Evolutionary conservation across 192 early-diverging fungal genomes (phyloP), one percentile per base, ranked within the genome.

Genomic region (Coemansia sp.): DNA sequence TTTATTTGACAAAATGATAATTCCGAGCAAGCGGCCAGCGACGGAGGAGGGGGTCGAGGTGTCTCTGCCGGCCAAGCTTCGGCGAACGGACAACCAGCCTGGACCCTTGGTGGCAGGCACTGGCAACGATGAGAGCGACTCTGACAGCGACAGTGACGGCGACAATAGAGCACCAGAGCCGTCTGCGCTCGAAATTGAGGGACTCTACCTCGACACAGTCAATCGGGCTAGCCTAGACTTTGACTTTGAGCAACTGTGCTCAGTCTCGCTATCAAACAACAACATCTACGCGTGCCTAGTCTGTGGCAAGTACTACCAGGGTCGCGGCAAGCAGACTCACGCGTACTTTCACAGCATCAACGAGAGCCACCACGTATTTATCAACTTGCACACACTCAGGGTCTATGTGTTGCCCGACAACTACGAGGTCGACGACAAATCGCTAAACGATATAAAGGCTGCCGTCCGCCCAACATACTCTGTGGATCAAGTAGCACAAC

Each of bases 211-310:
- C 36, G 94, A 95, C 71, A 92, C 94, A 3, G 89, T 98, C 60
- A 89, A 94, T 66, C 85, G 96, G 10, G 81, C 88, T 63, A 87
- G 87, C 79, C 85, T 99, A 32, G 97, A 99, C 82, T 99, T 99
- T 88, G 97, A 99, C 73, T 99, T 99, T 80, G 97, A 99, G 74
- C 94, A 97, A 62, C 88, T 97, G 20, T 99, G 97, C 80, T 95
- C 93, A 3, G 94, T 99, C 1, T 97, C 95, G 29, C 86, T 99
- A 44, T 91, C 91, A 34, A 93, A 95, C 66, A 74, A 91, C 74
- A 99, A 99, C 60, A 92, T 99, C 0, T 99, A 99, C 71, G 92
- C 95, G 0, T 99, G 97, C 76, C 87, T 99, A 7, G 91, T 95
- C 5, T 99, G 97, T 68, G 97, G 95, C 59, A 97, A 94, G 74